Conservation (phyloP, 2,329 filamentous ascomycete genomes). For the Tolypocladium tropicale region DNA sequence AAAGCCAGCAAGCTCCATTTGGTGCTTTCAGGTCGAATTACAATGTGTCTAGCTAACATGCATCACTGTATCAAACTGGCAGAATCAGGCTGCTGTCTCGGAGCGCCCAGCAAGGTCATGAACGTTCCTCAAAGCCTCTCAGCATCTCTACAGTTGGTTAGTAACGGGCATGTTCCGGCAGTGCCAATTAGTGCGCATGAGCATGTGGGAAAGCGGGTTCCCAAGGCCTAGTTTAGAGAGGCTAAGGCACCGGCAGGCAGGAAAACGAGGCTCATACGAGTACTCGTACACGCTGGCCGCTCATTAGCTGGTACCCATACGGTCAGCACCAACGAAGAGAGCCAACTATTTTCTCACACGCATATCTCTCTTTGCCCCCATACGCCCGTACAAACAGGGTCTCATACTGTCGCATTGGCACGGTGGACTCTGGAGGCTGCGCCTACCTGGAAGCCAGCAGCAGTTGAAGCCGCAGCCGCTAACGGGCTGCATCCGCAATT, state of each 20-base stretch:
- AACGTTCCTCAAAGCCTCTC: background rate
- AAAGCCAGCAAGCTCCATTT: background rate
- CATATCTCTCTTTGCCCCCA: background rate
- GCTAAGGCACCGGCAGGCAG: background rate
- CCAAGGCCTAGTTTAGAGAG: background rate
- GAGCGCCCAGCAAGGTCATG: background rate
- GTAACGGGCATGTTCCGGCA: background rate
- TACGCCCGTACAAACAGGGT: background rate
- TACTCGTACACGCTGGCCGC: too few relatives aligned
- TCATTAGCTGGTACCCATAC: too few relatives aligned
- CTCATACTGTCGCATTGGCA: background rate
- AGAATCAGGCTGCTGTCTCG: background rate
- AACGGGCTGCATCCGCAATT: background rate
- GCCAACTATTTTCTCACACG: background rate
- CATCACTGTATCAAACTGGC: background rate
- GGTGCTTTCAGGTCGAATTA: background rate
- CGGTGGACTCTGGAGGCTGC: background rate
- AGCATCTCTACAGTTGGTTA: background rate
- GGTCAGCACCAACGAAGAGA: too few relatives aligned
- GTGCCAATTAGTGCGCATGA: background rate
- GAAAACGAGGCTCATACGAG: background rate
- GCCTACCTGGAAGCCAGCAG: background rate
- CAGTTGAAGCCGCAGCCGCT: too few relatives aligned
- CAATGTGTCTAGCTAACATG: background rate
- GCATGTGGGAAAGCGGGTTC: background rate